These are phyloP conservation scores for Fusarium globosum DNA, from an alignment of 2,329 filamentous ascomycete species.

Conservation along the genomic window DNA sequence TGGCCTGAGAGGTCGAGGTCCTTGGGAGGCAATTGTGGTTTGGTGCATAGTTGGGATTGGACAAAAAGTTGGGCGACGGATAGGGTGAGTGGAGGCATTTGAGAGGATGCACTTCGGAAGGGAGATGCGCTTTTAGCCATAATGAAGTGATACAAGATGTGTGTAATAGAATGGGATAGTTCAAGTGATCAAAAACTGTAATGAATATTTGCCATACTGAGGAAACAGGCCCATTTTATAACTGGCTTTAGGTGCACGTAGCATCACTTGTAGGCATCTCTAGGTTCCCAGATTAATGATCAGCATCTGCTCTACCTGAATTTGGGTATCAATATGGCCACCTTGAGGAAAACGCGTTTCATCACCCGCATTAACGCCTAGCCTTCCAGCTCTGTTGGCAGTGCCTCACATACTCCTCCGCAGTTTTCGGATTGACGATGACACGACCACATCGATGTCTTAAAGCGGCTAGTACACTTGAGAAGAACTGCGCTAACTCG, in stretches of 20 bases:
- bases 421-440: neutral
- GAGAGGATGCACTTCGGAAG: neutral
- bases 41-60: neutral
- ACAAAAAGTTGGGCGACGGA: neutral
- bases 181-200: too few relatives aligned
- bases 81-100: slow-evolving; percentile 1
- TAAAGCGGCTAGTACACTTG: neutral
- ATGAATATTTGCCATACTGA: too few relatives aligned
- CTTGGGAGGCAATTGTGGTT: neutral
- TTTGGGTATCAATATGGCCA: too few relatives aligned
- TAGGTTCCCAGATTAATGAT: too few relatives aligned
- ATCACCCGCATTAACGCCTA: too few relatives aligned
- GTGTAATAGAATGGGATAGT: too few relatives aligned
- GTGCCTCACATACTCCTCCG: neutral
- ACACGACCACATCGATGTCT: neutral
- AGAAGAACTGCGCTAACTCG: neutral
- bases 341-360: too few relatives aligned
- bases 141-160: rapidly evolving
- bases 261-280: too few relatives aligned
- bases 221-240: too few relatives aligned
- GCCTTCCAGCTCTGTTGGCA: too few relatives aligned
- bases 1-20: neutral
- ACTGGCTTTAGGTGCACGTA: too few relatives aligned
- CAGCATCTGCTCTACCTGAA: too few relatives aligned
- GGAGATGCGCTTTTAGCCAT: neutral